Evolutionary conservation across 2,329 filamentous ascomycete species (phyloP), one percentile per base, ranked within the genome.

Genomic region (Monilinia fructigena): DNA sequence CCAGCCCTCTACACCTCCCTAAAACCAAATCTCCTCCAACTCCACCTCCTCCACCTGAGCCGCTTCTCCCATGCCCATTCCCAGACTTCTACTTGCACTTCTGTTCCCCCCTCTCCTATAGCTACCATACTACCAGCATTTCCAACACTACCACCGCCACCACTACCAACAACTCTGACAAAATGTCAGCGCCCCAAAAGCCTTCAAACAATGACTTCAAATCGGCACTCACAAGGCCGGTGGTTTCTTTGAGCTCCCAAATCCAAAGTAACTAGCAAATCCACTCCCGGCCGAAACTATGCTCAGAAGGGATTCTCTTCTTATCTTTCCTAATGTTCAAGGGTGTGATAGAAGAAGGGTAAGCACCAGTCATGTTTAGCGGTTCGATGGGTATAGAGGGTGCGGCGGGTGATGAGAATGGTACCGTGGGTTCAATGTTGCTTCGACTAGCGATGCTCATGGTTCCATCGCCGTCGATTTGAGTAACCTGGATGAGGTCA

Each of bases 221-320:
- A 20, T 26, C 10, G 28, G 42, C 58, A 60, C 58, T 61, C 58
- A 61, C 58, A 61, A 50, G n/a, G 28, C 58, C 11, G 16, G 47
- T 20, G 58, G 2, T n/a, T 45, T 65, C 14, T 47, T 56, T n/a
- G 31, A 11, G 18, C 16, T 16, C 12, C 60, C 60, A 4, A 65
- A 65, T 38, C 62, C 62, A 40, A 65, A 65, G 4, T 65, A 65
- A 20, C 62, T 65, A 23, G 62, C 62, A 65, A 65, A 28, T 20
- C 28, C 62, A 59, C 62, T 65, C 23, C 53, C 42, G 2, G 23
- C 42, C n/a, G 53, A 65, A 65, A 10, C 28, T 48, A 38, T 47
- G 31, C 2, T 65, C 62, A 11, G 52, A 58, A 23, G 42, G 20
- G 4, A 65, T 16, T 26, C 53, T 38, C n/a, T 40, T 65, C n/a